Conservation (phyloP, 2,329 filamentous ascomycete species). For the Fusarium compactum region DNA sequence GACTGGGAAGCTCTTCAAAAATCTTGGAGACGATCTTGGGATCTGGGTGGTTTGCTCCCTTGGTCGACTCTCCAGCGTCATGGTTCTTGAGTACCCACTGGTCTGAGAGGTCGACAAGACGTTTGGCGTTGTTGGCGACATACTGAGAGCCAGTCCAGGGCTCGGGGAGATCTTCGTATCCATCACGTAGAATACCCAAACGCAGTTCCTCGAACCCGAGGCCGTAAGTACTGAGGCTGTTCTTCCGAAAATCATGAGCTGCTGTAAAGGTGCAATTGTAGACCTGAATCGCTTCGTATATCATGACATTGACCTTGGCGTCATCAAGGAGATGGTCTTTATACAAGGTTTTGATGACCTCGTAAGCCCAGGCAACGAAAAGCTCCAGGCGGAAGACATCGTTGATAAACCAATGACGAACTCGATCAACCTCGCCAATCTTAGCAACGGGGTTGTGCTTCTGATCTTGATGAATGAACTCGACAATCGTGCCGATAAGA, state of each 20-base stretch:
- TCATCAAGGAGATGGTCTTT: conserved; percentile 70
- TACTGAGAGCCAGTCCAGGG: conserved; percentile 85
- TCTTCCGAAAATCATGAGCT: conserved; percentile 79
- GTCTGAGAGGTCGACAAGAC: conserved; percentile 68
- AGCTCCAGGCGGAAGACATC: conserved; percentile 79
- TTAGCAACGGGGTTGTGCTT: conserved; percentile 75
- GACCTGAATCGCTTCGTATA: conserved; percentile 75
- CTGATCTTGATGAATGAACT: conserved; percentile 80
- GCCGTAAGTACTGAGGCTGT: conserved; percentile 78
- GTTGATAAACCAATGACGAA: conserved; percentile 88
- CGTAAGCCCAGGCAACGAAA: conserved; percentile 82
- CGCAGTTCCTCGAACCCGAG: conserved; percentile 75
- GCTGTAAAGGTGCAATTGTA: conserved; percentile 67
- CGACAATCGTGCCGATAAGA: conserved; percentile 79
- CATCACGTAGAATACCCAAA: conserved; percentile 71
- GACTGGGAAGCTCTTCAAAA: conserved; percentile 60
- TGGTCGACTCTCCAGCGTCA: conserved; percentile 48
- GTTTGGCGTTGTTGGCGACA: conserved; percentile 71
- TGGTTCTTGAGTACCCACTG: conserved; percentile 66
- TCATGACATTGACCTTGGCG: conserved; percentile 64
- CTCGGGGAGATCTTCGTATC: conserved; percentile 77
- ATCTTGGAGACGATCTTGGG: conserved; percentile 59
- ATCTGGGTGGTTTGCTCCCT: conserved; percentile 53
- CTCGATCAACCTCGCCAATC: conserved; percentile 78
- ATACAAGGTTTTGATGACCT: conserved; percentile 79